Evolutionary conservation across 1,284 basidiomycete genomes (phyloP), one percentile per base, ranked within the genome.

Genomic region (Austroboletus novae-zelandiae): DNA sequence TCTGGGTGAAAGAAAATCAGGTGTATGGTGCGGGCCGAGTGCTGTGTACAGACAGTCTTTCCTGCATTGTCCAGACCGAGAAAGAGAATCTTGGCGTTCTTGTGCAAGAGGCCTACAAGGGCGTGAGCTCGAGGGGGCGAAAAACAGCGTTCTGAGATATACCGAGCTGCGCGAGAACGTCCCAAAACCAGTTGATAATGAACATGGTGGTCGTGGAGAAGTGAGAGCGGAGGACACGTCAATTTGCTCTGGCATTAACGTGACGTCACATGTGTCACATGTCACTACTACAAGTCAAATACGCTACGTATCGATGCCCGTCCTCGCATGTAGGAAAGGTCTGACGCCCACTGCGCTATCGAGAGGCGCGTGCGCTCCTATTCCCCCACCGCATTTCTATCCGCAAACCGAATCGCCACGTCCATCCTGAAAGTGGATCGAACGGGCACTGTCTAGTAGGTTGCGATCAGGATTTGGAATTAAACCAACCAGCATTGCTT

Each of bases 1-100:
- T 99, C 95, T 99, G 65, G 34, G 15, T 41, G n/a, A 3, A 13
- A n/a, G 31, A 51, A 11, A 5, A 31, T 63, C 11, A 56, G 45
- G 9, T 14, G 15, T 13, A 35, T 25, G 35, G 36, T 25, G 35
- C 14, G 42, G 37, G 14, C 20, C 3, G 31, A 46, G 40, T n/a
- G 31, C 18, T 6, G 40, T 34, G 4, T 17, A 65, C 87, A 55
- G 61, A 98, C 96, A 57, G 97, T 99, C 83, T 99, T 99, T 66
- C 97, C 97, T 51, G 97, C 97, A 77, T 98, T 98, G 71, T 98
- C 97, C 48, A 99, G 84, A 64, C 97, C 97, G 50, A 98, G 83
- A 84, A 99, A 99, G 59, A 99, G 84, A 71, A 99, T 98, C 84
- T 99, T 99, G 61, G 96, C 96, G 68, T 97, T 98, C 86, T 98